A percentile compares a stretch with the other conserved stretches of the same genome.
Evolutionary conservation across 176 grass and related monocot species (phyloP).

Genomic region (Juncus effusus): DNA sequence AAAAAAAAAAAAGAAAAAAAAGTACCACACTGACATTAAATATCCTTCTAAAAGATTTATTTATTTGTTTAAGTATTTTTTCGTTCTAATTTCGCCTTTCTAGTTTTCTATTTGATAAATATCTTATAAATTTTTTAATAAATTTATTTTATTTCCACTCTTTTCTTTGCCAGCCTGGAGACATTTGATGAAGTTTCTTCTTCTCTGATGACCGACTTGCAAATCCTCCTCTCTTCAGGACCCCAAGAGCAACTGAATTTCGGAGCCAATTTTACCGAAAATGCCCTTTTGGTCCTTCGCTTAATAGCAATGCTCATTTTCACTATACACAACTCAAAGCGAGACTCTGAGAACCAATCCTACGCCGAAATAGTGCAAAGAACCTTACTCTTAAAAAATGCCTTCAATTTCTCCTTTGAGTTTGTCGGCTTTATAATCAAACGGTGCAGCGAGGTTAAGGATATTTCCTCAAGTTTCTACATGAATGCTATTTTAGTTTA

Average conservation of each 20-base stretch:
- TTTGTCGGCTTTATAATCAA: slow-evolving; percentile 69
- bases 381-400: slow-evolving; percentile 72
- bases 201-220: slow-evolving; percentile 51
- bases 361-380: slow-evolving; percentile 76
- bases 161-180: slow-evolving; percentile 59
- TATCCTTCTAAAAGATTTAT: too few relatives aligned
- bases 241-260: slow-evolving; percentile 69
- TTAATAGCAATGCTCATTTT: slow-evolving; percentile 75
- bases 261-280: slow-evolving; percentile 55
- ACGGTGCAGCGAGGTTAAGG: slow-evolving; percentile 60
- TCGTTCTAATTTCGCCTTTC: background rate
- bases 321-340: slow-evolving; percentile 85
- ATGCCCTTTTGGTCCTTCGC: slow-evolving; percentile 56
- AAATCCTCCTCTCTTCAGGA: slow-evolving; percentile 78
- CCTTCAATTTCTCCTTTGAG: slow-evolving; percentile 69
- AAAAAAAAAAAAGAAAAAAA: too few relatives aligned
- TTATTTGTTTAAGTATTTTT: slow-evolving; percentile 1
- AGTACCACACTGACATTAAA: too few relatives aligned
- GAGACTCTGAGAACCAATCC: slow-evolving; percentile 57
- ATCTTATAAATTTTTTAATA: background rate
- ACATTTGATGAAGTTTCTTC: slow-evolving; percentile 73
- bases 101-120: background rate
- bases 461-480: slow-evolving; percentile 65
- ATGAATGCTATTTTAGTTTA: slow-evolving; percentile 72
- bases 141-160: background rate